These are phyloP conservation scores for Flaveria trinervia DNA, from an alignment of 129 eudicot genomes.

Conservation along the genomic window DNA sequence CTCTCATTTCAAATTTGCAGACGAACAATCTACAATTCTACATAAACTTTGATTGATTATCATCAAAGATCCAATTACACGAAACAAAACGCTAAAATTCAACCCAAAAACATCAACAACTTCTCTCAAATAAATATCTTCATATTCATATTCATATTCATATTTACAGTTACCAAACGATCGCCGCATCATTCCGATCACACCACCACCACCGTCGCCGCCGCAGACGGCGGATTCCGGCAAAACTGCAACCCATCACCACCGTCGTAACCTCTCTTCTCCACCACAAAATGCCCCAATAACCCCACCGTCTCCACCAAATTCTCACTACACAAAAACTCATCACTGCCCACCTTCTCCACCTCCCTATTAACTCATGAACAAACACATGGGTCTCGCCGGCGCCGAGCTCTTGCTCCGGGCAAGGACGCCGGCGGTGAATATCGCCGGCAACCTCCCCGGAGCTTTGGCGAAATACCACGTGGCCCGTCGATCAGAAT, in stretches of 20 bases:
- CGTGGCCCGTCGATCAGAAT: conserved; percentile 85
- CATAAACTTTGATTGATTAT: too few relatives aligned
- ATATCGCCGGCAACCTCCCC: conserved; percentile 73
- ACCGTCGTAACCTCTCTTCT: conserved; percentile 23
- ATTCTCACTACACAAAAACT: conserved; percentile 77
- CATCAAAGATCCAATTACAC: neutral
- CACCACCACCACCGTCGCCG: conserved; percentile 13
- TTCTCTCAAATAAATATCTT: conserved; percentile 5
- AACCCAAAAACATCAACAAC: neutral
- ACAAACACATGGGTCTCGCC: conserved; percentile 78
- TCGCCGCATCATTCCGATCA: too few relatives aligned
- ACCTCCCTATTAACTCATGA: conserved; percentile 73
- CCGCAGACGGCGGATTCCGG: conserved; percentile 32
- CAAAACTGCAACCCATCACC: conserved; percentile 50
- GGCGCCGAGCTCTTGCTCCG: conserved; percentile 52
- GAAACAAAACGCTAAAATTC: too few relatives aligned
- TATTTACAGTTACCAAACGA: conserved; percentile 16
- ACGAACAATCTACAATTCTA: too few relatives aligned
- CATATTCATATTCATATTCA: neutral
- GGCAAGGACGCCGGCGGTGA: conserved; percentile 79
- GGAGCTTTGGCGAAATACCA: conserved; percentile 59
- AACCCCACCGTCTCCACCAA: conserved; percentile 55
- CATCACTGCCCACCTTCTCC: conserved; percentile 61
- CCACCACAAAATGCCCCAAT: conserved; percentile 72
- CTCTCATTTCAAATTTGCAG: too few relatives aligned